Conservation (phyloP, 1,284 basidiomycete genomes). For the Irpex rosettiformis region DNA sequence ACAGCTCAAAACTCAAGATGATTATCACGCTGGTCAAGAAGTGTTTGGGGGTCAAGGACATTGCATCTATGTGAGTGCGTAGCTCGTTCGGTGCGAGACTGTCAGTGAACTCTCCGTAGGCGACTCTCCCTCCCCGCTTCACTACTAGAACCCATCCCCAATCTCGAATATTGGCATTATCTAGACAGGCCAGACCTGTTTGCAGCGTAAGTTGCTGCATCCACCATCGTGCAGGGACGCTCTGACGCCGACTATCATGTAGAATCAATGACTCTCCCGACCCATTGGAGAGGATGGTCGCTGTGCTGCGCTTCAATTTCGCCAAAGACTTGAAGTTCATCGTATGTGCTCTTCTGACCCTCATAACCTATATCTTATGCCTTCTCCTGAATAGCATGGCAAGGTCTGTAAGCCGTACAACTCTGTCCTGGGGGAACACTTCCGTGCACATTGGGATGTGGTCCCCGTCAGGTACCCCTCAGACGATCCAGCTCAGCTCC, state of each 20-base stretch:
- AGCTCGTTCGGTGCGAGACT: background rate
- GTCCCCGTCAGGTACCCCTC: conserved; percentile 54
- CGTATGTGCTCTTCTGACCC: conserved; percentile 41
- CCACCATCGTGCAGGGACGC: background rate
- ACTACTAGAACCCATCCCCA: conserved; percentile 87
- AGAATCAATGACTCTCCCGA: conserved; percentile 90
- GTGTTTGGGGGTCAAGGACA: conserved; percentile 86
- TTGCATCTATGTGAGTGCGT: conserved; percentile 72
- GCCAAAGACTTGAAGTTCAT: conserved; percentile 96
- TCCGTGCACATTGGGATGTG: conserved; percentile 84
- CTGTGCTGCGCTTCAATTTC: conserved; percentile 85
- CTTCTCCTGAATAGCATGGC: conserved; percentile 55
- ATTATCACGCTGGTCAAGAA: conserved; percentile 85
- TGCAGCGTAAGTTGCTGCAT: conserved; percentile 63
- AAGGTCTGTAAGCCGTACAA: conserved; percentile 97
- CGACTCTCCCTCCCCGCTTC: conserved; percentile 88
- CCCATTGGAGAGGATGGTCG: conserved; percentile 90
- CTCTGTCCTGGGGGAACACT: conserved; percentile 90
- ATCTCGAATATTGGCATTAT: conserved; percentile 96
- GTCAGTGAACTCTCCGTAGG: conserved; percentile 38
- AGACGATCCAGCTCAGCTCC: conserved; percentile 40
- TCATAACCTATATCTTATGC: background rate
- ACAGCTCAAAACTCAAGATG: conserved; percentile 90
- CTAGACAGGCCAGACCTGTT: conserved; percentile 92
- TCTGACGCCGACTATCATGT: background rate